These are phyloP conservation scores for Mycena vitilis DNA, from an alignment of 768 basidiomycete species.

Conservation along the genomic window DNA sequence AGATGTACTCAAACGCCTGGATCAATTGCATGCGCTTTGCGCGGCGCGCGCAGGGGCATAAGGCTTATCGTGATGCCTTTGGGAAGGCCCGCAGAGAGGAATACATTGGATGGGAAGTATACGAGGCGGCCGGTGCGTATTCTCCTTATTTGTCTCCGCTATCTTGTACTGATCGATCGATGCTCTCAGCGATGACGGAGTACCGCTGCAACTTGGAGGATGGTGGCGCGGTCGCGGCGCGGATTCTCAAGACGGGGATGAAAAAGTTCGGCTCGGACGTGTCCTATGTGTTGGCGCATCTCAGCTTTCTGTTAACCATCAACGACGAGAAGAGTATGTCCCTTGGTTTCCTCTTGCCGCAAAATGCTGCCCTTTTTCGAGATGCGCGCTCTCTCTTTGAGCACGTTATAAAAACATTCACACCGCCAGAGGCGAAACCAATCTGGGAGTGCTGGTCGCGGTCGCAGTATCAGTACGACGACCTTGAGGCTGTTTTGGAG, in stretches of 20 bases:
- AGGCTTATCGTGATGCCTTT: constrained; percentile 81
- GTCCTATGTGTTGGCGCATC: constrained; percentile 89
- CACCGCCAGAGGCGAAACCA: constrained; percentile 81
- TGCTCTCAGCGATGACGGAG: constrained; percentile 84
- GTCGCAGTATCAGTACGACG: constrained; percentile 83
- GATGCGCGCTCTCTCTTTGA: constrained; percentile 98
- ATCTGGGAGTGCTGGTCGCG: constrained; percentile 95
- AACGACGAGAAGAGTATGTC: constrained; percentile 94
- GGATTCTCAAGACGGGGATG: constrained; percentile 95
- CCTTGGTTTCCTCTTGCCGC: neutral
- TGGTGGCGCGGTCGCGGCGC: constrained; percentile 74
- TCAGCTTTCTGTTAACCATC: constrained; percentile 92
- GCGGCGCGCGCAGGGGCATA: constrained; percentile 87
- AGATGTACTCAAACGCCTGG: constrained; percentile 83
- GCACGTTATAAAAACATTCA: constrained; percentile 81
- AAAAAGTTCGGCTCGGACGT: constrained; percentile 85
- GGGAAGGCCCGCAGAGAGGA: constrained; percentile 81
- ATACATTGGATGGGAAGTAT: constrained; percentile 91
- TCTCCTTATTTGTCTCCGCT: constrained; percentile 9
- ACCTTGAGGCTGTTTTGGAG: constrained; percentile 87
- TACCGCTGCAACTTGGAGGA: constrained; percentile 86
- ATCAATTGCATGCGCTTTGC: constrained; percentile 96
- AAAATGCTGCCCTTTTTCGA: constrained; percentile 44
- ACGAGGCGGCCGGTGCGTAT: constrained; percentile 86
- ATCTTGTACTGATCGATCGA: neutral